Evolutionary conservation across 805 yeast genomes (phyloP), one percentile per base, ranked within the genome.

Genomic region (Candida namnaoensis): DNA sequence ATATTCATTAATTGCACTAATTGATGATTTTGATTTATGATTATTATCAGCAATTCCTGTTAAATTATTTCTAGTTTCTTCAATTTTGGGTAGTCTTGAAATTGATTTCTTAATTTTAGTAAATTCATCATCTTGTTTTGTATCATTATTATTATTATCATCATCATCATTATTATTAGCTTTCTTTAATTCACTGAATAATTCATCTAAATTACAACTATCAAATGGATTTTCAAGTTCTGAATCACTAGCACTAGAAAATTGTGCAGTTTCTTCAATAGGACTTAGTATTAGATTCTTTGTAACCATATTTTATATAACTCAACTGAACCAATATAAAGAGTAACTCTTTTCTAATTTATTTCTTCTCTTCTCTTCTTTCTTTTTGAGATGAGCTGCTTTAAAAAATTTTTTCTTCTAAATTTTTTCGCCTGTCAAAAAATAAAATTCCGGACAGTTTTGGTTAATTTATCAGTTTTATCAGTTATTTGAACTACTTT

Each of bases 1-100:
- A 34, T 34, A 27, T 38, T 41, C 46, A 34, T 38, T 8, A 36
- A 41, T 44, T 15, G 41, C 43, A 40, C 46, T 37, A 39, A 38
- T 11, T 38, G 44, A 41, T 53, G 43, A 26, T 46, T 49, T 28
- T 40, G 68, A 42, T 58, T 58, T 30, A 50, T 48, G 32, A 62
- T 38, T 35, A 34, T 19, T 35, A 3, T 39, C 3, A 19, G 19
- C 27, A 23, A 15, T 19, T 9, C 45, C 50, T 8, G 41, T 38
- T 10, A 48, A 34, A 1, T 47, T 34, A 5, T 44, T 51, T 3
- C 27, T 30, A 12, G 26, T 12, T 6, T 44, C 48, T 39, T 49
- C 39, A 49, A 76, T 61, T 41, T 66, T 71, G 40, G 71, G 80
- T 37, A 64, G 62, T 25, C 41, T 68, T 41, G 52, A 56, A 27